Evolutionary conservation across 345 rosid genomes (phyloP).

Genomic region (Syzygium aqueum): DNA sequence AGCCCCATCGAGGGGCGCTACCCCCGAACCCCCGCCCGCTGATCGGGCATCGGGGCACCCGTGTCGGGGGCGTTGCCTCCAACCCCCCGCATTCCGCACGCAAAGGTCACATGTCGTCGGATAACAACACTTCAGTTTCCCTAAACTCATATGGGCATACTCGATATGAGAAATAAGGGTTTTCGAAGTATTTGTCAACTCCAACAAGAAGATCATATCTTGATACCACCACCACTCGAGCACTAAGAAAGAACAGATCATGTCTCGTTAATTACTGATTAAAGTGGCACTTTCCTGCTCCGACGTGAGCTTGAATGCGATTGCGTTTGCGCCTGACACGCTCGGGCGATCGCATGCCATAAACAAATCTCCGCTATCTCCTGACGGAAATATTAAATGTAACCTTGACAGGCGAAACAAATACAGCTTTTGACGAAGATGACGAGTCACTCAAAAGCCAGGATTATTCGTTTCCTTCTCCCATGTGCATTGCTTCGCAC

Average conservation of each 20-base stretch:
- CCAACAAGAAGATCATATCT: too few species aligned
- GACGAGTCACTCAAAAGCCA: not conserved
- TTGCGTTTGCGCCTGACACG: not conserved
- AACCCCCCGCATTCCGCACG: too few species aligned
- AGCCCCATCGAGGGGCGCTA: too few species aligned
- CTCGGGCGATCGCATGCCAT: not conserved
- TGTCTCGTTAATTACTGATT: not conserved
- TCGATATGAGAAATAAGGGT: too few species aligned
- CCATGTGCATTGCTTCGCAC: not conserved
- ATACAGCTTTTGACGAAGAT: not conserved
- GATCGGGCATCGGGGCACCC: too few species aligned
- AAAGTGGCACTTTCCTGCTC: not conserved
- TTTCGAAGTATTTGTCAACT: too few species aligned
- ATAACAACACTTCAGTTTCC: too few species aligned
- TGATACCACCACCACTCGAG: not conserved
- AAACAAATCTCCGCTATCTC: not conserved
- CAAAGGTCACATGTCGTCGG: too few species aligned
- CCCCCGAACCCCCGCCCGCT: too few species aligned
- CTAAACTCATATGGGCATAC: too few species aligned
- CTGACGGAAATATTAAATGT: not conserved
- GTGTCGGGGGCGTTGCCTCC: too few species aligned
- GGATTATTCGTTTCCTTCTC: not conserved
- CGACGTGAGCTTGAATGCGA: not conserved
- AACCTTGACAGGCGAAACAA: not conserved
- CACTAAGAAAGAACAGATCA: not conserved